Percentiles rank a stretch among this genome's conserved stretches.
Conservation (phyloP, 2,329 filamentous ascomycete genomes). For the Fusarium guadeloupense region DNA sequence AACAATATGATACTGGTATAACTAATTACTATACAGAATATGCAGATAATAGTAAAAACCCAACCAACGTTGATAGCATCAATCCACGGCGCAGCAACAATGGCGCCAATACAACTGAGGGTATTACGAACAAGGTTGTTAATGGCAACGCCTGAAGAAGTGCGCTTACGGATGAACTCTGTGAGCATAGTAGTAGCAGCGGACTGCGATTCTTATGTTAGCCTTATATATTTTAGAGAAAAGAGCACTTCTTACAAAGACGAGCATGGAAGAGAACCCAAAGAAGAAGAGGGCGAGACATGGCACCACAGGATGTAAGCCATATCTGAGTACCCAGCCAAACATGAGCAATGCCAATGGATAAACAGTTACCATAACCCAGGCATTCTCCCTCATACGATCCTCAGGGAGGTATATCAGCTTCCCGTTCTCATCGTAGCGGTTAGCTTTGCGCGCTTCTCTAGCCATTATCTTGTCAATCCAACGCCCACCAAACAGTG, state of each 20-base stretch:
- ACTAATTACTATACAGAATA: slow-evolving; percentile 66
- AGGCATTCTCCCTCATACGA: slow-evolving; percentile 83
- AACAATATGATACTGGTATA: slow-evolving; percentile 68
- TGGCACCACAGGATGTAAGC: slow-evolving; percentile 70
- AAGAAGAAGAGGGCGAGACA: slow-evolving; percentile 77
- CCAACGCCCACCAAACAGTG: slow-evolving; percentile 77
- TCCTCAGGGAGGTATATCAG: slow-evolving; percentile 80
- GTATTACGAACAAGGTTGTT: slow-evolving; percentile 87
- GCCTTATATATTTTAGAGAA: background rate
- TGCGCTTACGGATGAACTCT: slow-evolving; percentile 79
- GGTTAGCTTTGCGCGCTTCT: slow-evolving; percentile 74
- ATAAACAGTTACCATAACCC: slow-evolving; percentile 76
- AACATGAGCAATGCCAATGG: slow-evolving; percentile 78
- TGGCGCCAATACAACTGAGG: slow-evolving; percentile 74
- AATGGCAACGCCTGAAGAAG: slow-evolving; percentile 77
- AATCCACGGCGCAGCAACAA: slow-evolving; percentile 77
- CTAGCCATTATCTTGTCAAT: slow-evolving; percentile 83
- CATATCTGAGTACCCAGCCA: slow-evolving; percentile 76
- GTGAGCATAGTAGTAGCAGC: slow-evolving; percentile 84
- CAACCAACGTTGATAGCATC: slow-evolving; percentile 77
- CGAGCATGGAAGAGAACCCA: slow-evolving; percentile 80
- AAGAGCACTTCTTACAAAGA: slow-evolving; percentile 64
- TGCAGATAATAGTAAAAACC: slow-evolving; percentile 70
- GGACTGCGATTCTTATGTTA: slow-evolving; percentile 47
- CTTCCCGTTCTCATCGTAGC: slow-evolving; percentile 73